Percentiles rank a stretch among this genome's conserved stretches.
Conservation (phyloP, 1,139 yeast genomes). For the Suhomyces bribrorum region DNA sequence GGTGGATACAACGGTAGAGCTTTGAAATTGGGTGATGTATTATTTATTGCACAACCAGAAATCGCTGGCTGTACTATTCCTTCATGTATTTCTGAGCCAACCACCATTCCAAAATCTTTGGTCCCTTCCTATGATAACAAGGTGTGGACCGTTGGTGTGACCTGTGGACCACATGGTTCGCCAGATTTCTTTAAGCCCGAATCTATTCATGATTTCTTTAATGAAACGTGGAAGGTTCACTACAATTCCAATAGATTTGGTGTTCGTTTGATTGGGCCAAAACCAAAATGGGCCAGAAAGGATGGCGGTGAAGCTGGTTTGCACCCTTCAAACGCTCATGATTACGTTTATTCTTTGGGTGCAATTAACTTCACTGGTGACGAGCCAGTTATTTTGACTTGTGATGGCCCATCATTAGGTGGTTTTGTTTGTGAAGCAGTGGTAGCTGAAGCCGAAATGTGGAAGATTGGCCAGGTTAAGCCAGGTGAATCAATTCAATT, state of each 20-base stretch:
- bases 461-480: constrained; percentile 97
- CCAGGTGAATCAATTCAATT: constrained; percentile 88
- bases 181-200: constrained; percentile 91
- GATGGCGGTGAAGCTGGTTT: constrained; percentile 98
- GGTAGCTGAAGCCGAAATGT: constrained; percentile 92
- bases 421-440: constrained; percentile 98
- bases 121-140: constrained; percentile 58
- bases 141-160: constrained; percentile 86
- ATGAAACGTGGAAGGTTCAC: constrained; percentile 87
- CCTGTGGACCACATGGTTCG: constrained; percentile 96
- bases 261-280: constrained; percentile 91
- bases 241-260: constrained; percentile 97
- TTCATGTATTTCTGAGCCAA: constrained; percentile 66
- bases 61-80: constrained; percentile 70
- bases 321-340: constrained; percentile 97
- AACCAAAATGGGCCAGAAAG: constrained; percentile 94
- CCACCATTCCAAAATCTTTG: constrained; percentile 54
- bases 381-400: constrained; percentile 93
- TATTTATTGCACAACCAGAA: constrained; percentile 79
- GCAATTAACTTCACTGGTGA: constrained; percentile 98
- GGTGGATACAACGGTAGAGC: constrained; percentile 96
- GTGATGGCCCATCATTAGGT: constrained; percentile 97
- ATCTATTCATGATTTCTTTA: constrained; percentile 71
- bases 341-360: constrained; percentile 93
- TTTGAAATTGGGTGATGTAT: constrained; percentile 86